Evolutionary conservation across 805 yeast genomes (phyloP).

Genomic region (Pichia membranifaciens): DNA sequence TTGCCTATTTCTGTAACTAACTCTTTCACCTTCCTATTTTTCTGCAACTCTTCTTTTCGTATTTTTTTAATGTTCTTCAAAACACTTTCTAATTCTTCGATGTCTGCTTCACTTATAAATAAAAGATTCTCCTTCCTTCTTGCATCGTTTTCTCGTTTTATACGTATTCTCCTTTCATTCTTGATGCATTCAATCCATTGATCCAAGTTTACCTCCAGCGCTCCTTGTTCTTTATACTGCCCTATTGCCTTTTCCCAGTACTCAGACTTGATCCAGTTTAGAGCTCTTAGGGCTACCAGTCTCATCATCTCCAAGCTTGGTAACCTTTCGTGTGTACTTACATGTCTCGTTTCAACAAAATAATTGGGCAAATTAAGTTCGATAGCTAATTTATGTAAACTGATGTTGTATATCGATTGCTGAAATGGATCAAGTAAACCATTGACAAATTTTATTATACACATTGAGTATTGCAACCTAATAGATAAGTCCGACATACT

Average conservation of each 20-base stretch:
- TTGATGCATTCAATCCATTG: conserved; percentile 5
- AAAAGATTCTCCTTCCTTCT: neutral
- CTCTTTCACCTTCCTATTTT: conserved; percentile 34
- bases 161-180: conserved; percentile 16
- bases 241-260: conserved; percentile 56
- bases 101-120: neutral
- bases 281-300: conserved; percentile 50
- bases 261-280: conserved; percentile 66
- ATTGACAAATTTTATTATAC: conserved; percentile 80
- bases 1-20: conserved; percentile 20
- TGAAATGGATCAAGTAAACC: conserved; percentile 87
- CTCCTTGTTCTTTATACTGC: conserved; percentile 6
- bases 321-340: conserved; percentile 82
- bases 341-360: conserved; percentile 87
- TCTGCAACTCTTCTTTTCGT: conserved; percentile 38
- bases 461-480: conserved; percentile 61
- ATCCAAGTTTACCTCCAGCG: neutral
- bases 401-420: conserved; percentile 69
- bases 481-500: conserved; percentile 26
- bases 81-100: conserved; percentile 26
- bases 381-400: conserved; percentile 69
- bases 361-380: conserved; percentile 63
- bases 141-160: conserved; percentile 15
- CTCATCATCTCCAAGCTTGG: conserved; percentile 71
- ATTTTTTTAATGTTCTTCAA: conserved; percentile 46